phyloP scores from a whole-genome alignment of 768 basidiomycete species.

The Agrocybe praecox region DNA sequence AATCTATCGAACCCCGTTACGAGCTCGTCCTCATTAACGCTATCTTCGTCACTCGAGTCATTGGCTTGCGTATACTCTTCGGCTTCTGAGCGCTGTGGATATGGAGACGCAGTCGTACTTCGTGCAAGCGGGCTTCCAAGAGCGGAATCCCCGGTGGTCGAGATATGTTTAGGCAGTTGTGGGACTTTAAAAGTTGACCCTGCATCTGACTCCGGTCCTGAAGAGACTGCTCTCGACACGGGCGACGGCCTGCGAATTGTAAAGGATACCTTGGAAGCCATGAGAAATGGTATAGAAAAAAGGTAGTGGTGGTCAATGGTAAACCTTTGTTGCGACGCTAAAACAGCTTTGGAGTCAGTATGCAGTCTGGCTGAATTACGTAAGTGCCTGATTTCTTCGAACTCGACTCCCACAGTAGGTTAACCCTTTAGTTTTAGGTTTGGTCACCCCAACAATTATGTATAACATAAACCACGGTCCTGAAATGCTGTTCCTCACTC shows the following conservation, averaged over 20 bases:
- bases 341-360: background rate
- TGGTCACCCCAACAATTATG: too few relatives aligned
- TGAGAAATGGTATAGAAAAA: background rate
- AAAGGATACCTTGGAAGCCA: slow-evolving; percentile 67
- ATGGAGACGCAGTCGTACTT: slow-evolving; percentile 43
- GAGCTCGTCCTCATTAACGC: slow-evolving; percentile 61
- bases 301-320: background rate
- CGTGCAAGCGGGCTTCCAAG: slow-evolving; percentile 58
- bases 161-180: slow-evolving; percentile 60
- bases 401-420: background rate
- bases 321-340: too few relatives aligned
- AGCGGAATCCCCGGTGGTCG: slow-evolving; percentile 21
- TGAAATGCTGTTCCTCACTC: background rate
- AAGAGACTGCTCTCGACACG: slow-evolving; percentile 59
- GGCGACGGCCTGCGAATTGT: slow-evolving; percentile 83
- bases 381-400: background rate
- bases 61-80: slow-evolving; percentile 25
- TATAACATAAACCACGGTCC: background rate
- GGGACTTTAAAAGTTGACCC: slow-evolving; percentile 56
- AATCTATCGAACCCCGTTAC: slow-evolving; percentile 74
- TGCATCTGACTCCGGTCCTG: slow-evolving; percentile 65
- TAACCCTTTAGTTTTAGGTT: background rate
- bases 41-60: slow-evolving; percentile 65
- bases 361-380: background rate
- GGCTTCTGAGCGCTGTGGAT: slow-evolving; percentile 6